Base-by-base conservation (phyloP, 208 protist genomes). In the Leishmania mexicana region DNA sequence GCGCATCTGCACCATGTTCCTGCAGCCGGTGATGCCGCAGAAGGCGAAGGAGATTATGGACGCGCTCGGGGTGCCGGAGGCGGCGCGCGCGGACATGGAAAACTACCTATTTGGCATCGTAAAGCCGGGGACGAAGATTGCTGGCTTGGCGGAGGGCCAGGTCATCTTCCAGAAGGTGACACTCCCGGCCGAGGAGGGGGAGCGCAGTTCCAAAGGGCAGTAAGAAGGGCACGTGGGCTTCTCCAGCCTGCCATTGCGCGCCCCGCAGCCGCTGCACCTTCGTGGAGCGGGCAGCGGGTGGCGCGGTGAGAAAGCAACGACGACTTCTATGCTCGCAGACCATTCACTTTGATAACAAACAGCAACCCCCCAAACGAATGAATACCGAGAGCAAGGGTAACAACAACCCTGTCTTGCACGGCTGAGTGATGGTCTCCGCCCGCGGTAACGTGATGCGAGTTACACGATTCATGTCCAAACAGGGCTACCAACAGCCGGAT, bases 21-120 rank as follows among this genome's bases (percentile, higher is more conserved):
- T 99, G 54, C 87, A 90, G 79, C 96, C 97, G 10, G 89, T 98
- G 53, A 90, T 99, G 60, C 94, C 96, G 42, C 79, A 91, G 58
- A 95, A 97, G 81, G 74, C 92, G 35, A 72, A 51, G 31, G 89
- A 94, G 76, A 98, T 98, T 75, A 92, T 99, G 54, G 90, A 98
- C 80, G 88, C 90, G 75, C 86, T 99, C 42, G 92, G 92, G 49
- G 93, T 99, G n/a, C 91, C 93, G 45, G 70, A 47, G 40, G 86
- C 83, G 76, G 45, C 88, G 45, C 87, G 95, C 64, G 79, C 53
- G 0, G 95, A 90, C 28, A 67, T 96, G 58, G 81, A 76, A 54
- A 89, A 90, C 88, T 95, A 94, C 80, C 75, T 58, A 42, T 96
- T 92, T 80, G 95, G 94, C 49, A 85, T 90, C 31, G 81, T 97